Evolutionary conservation across 495 filamentous ascomycete genomes (phyloP), one percentile per base, ranked within the genome.

Genomic region (Entonaema liquescens): DNA sequence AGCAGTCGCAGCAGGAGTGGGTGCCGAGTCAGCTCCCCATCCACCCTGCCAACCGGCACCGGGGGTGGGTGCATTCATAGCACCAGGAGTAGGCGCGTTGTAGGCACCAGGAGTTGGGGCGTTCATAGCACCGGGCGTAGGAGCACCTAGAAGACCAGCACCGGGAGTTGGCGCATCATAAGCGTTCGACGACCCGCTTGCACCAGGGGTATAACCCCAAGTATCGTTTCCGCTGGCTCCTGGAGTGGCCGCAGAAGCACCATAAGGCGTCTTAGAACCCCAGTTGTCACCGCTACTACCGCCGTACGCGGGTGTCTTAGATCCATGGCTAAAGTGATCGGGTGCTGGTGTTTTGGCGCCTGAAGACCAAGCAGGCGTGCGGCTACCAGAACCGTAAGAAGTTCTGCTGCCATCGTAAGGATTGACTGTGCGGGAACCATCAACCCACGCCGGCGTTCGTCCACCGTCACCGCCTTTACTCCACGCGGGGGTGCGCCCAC

Each of bases 121-220:
- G 42, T 89, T 90, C 62, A 88, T 82, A 19, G 84, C 88, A 35
- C 87, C 89, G 0, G 92, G 91, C 0, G 92, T 94, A 15, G 93
- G 91, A 12, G 92, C 92, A 31, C 85, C 88, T 33, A 88, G 77
- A 11, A 74, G 61, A 15, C 83, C 80, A 53, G 86, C 90, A 8
- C 91, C 92, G 0, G 93, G 93, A 0, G 93, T 95, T 5, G 93
- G 93, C 5, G 92, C 91, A 57, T 93, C 91, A 69, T 89, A 90
- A 8, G 79, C 76, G 35, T 79, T 91, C 1, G 91, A 90, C 9
- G 90, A 88, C 49, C 91, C 90, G 57, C 90, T 87, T 11, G 79
- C 75, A 26, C 76, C 84, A 58, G 79, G 84, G 6, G 78, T 88
- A 79, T 82, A 87, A 64, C 82, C 82, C 83, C 83, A 84, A 9